Evolutionary conservation across 225 moss, liverwort and hornwort species (phyloP).

Genomic region (Physcomitrellopsis africana): DNA sequence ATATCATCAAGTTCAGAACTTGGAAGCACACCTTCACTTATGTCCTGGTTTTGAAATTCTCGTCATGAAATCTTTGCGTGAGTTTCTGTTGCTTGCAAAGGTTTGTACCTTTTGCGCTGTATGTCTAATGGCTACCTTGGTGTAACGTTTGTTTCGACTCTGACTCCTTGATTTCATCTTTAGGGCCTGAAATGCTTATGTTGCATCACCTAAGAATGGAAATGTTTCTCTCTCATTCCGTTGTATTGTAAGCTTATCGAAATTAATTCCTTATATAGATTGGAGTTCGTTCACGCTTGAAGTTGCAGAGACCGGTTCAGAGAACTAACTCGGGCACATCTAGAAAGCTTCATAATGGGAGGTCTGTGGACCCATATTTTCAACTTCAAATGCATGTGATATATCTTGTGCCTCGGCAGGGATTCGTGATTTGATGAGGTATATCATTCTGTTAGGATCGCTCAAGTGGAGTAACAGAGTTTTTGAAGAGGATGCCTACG

Average conservation of each 20-base stretch:
- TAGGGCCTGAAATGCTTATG: background rate
- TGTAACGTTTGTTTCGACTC: conserved; percentile 11
- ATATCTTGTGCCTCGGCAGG: background rate
- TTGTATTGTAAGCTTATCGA: background rate
- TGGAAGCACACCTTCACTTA: background rate
- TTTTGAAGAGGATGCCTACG: conserved; percentile 58
- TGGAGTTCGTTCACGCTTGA: background rate
- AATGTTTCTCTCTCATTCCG: background rate
- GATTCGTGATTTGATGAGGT: conserved; percentile 14
- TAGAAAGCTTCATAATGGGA: background rate
- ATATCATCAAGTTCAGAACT: conserved; percentile 18
- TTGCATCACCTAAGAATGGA: conserved; percentile 1
- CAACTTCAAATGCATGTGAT: conserved; percentile 10
- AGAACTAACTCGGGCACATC: background rate
- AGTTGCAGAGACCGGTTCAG: background rate
- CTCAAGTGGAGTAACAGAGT: conserved; percentile 61
- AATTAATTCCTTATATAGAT: background rate
- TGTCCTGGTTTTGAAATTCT: conserved; percentile 19
- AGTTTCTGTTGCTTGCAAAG: conserved; percentile 78
- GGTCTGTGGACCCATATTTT: background rate
- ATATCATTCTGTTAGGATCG: conserved; percentile 52
- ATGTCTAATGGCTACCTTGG: conserved; percentile 1
- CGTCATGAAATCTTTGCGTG: conserved; percentile 69
- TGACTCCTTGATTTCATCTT: background rate
- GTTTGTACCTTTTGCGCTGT: conserved; percentile 31